Percentiles rank a stretch among this genome's conserved stretches.
These are phyloP conservation scores for Globisporangium canariense DNA, from an alignment of 352 stramenopile species.

Conservation along the genomic window DNA sequence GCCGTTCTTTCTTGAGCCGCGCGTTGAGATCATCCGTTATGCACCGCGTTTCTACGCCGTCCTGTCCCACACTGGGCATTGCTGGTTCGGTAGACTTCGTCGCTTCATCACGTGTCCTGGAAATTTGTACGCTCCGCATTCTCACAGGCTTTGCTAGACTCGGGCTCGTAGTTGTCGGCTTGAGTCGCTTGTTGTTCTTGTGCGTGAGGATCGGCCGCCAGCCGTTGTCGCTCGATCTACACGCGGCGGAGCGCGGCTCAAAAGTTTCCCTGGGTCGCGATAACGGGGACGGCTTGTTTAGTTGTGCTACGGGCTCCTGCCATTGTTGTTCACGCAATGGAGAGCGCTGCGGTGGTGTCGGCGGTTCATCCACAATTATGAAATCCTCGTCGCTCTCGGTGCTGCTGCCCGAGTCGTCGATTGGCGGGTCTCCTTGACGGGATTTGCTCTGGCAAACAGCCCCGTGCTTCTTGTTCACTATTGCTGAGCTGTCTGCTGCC, in stretches of 20 bases:
- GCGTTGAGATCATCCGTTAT: too few relatives aligned
- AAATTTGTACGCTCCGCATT: too few relatives aligned
- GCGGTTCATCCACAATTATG: background rate
- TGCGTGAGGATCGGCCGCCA: constrained; percentile 1
- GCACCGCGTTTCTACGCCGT: too few relatives aligned
- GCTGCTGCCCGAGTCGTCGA: background rate
- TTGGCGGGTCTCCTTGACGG: background rate
- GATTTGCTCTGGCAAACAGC: background rate
- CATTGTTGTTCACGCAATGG: too few relatives aligned
- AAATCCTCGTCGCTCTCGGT: background rate
- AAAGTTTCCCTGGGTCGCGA: too few relatives aligned
- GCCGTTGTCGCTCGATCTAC: background rate
- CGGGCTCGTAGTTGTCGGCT: background rate
- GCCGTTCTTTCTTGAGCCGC: too few relatives aligned
- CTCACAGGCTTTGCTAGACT: background rate
- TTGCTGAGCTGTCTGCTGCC: background rate
- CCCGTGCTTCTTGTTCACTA: background rate
- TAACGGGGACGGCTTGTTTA: too few relatives aligned
- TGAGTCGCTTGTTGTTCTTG: background rate
- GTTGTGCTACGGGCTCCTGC: background rate
- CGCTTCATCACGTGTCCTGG: too few relatives aligned
- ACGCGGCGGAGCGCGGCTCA: background rate
- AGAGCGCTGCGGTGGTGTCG: background rate
- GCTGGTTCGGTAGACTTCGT: too few relatives aligned
- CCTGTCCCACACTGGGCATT: too few relatives aligned